A percentile compares a stretch with the other conserved stretches of the same genome.
Conservation (phyloP, 768 basidiomycete genomes). For the Inosperma sp. region DNA sequence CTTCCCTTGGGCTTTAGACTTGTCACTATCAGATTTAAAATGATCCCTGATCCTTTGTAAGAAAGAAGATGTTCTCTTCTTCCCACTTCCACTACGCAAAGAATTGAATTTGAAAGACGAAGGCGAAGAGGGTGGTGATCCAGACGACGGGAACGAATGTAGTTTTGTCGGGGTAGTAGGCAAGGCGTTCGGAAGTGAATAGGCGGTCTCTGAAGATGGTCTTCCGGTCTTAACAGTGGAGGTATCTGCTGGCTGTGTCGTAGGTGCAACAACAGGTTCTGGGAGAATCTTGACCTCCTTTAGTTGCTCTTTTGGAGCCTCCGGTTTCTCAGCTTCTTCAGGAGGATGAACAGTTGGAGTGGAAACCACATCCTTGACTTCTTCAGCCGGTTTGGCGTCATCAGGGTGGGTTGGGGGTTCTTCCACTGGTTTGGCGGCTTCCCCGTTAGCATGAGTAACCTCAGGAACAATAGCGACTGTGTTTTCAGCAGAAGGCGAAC, state of each 20-base stretch:
- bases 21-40: constrained; percentile 46
- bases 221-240: background rate
- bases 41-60: constrained; percentile 50
- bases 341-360: no score
- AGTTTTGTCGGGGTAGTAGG: no score
- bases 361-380: no score
- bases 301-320: background rate
- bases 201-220: no score
- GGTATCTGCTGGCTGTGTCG: background rate
- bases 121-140: no score
- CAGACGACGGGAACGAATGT: no score
- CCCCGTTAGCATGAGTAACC: constrained; percentile 9
- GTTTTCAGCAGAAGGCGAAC: constrained; percentile 4
- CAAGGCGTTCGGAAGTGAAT: no score
- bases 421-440: background rate
- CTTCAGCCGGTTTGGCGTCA: no score
- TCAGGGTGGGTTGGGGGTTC: background rate
- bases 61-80: constrained; percentile 52
- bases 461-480: constrained; percentile 5
- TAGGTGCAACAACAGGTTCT: no score
- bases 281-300: no score
- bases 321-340: background rate
- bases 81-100: no score
- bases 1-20: constrained; percentile 35
- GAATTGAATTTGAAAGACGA: no score